Evolutionary conservation across 176 grass and related monocot genomes (phyloP).

Genomic region (Triticum aestivum): DNA sequence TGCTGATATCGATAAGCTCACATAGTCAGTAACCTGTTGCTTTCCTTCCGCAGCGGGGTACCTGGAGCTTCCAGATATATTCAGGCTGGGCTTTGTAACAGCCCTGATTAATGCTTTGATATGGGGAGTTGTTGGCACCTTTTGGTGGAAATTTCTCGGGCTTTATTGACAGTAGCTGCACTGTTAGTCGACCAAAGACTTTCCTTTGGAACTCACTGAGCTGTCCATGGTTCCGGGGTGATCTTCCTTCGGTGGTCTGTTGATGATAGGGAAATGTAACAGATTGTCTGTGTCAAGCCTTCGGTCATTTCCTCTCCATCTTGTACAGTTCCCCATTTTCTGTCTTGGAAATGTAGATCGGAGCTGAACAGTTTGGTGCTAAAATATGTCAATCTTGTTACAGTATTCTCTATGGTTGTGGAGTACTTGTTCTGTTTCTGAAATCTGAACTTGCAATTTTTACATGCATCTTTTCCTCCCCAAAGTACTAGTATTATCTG

Average conservation of each 20-base stretch:
- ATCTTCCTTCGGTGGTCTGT: not conserved
- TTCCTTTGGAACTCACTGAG: slow-evolving; percentile 6
- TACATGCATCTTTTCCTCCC: not conserved
- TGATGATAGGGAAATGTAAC: slow-evolving; percentile 7
- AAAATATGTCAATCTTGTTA: not conserved
- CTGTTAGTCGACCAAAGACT: not conserved
- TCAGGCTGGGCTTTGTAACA: slow-evolving; percentile 71
- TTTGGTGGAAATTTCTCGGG: slow-evolving; percentile 92
- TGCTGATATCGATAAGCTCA: not conserved
- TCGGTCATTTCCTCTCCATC: not conserved
- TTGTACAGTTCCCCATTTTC: not conserved
- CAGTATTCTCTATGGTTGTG: not conserved
- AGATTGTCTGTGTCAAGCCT: not conserved
- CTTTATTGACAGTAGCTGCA: slow-evolving; percentile 54
- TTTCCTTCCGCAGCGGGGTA: slow-evolving; percentile 65
- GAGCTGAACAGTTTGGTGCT: not conserved
- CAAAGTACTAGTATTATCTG: not conserved
- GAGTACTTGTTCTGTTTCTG: not conserved
- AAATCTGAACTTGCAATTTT: not conserved
- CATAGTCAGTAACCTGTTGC: slow-evolving; percentile 26
- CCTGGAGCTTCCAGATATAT: slow-evolving; percentile 70
- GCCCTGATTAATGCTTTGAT: slow-evolving; percentile 59
- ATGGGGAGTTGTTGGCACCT: slow-evolving; percentile 74
- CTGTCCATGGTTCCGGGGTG: not conserved
- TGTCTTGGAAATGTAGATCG: not conserved